Evolutionary conservation across 352 stramenopile genomes (phyloP), one percentile per base, ranked within the genome.

Genomic region (Phytopythium chamaehyphon): DNA sequence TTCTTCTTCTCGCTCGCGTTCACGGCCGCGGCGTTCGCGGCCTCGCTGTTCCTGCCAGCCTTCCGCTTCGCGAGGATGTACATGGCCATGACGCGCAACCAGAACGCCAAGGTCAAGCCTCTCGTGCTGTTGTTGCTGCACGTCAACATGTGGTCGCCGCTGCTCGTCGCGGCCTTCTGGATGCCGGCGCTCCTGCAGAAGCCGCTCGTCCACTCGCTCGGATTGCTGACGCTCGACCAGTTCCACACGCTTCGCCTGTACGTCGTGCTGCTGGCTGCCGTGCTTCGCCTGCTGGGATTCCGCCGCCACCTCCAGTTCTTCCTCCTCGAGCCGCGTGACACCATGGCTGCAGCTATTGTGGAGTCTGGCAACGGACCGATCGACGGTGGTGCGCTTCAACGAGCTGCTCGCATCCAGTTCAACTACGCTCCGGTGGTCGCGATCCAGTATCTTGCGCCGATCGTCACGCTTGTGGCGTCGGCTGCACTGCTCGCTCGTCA

Each of bases 21-120:
- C 5, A 12, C 83, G 22, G 78, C 76, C 0, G 82, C 62, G 6
- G 46, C 86, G 11, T 86, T 90, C 47, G 74, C 75, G 16, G 71
- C 62, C 60, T 89, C 78, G 28, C 67, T 62, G 26, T 88, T 92
- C 48, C 52, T 92, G 9, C 82, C 82, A 16, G 76, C 70, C 4
- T 89, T 92, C 40, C 70, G 82, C 43, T 92, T 92, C 46, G 74
- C 82, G 18, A 76, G 82, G 42, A 92, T 90, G 70, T 92, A 92
- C 61, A 61, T 58, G 43, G 82, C 84, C 50, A 78, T 90, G 69
- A 76, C 77, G 39, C 70, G 68, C 12, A 69, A 80, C 54, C 60
- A 64, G 21, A 56, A 68, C 35, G 64, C 57, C 10, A 65, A 59
- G 0, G 44, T 52, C 46, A 43, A 43, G 18, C 31, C 19, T 9